phyloP scores from a whole-genome alignment of 2,329 filamentous ascomycete species.

The Cercospora beticola region DNA sequence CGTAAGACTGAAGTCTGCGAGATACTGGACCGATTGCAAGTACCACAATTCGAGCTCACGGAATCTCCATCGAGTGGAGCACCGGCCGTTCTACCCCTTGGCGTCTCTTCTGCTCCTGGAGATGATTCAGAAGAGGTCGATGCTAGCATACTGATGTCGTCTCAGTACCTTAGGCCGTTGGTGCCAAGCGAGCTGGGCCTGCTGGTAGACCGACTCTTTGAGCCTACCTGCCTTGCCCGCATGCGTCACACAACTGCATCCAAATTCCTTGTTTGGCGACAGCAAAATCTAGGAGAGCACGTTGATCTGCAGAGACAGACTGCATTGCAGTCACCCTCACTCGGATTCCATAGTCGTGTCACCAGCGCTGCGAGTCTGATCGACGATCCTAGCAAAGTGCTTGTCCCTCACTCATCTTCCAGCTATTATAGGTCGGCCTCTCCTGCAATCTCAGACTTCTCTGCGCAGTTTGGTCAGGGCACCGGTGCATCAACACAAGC shows the following conservation, averaged over 20 bases:
- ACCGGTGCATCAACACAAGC: slow-evolving; percentile 46
- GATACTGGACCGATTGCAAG: slow-evolving; percentile 16
- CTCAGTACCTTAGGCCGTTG: slow-evolving; percentile 82
- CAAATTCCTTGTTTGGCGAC: slow-evolving; percentile 74
- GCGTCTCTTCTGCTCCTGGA: slow-evolving; percentile 71
- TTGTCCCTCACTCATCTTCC: slow-evolving; percentile 33
- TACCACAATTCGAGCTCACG: slow-evolving; percentile 19
- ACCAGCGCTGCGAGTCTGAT: slow-evolving; percentile 31
- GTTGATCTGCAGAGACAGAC: slow-evolving; percentile 32
- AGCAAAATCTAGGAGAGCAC: slow-evolving; percentile 33
- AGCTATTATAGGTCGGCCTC: slow-evolving; percentile 40
- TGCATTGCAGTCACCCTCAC: slow-evolving; percentile 25
- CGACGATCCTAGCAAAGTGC: slow-evolving; percentile 34
- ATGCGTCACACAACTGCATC: slow-evolving; percentile 78
- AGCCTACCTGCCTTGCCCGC: slow-evolving; percentile 73
- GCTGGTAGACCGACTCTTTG: slow-evolving; percentile 74
- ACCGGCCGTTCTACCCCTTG: slow-evolving; percentile 54
- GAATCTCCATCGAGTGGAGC: background rate
- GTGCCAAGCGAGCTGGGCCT: slow-evolving; percentile 68
- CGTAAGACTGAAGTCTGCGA: slow-evolving; percentile 23
- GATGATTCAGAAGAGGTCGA: slow-evolving; percentile 83
- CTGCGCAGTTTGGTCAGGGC: slow-evolving; percentile 16
- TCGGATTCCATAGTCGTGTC: slow-evolving; percentile 26
- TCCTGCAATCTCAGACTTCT: slow-evolving; percentile 28
- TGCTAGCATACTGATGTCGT: slow-evolving; percentile 87